Base-by-base conservation (phyloP, 78 protist genomes). In the Pigoraptor vietnamica region DNA sequence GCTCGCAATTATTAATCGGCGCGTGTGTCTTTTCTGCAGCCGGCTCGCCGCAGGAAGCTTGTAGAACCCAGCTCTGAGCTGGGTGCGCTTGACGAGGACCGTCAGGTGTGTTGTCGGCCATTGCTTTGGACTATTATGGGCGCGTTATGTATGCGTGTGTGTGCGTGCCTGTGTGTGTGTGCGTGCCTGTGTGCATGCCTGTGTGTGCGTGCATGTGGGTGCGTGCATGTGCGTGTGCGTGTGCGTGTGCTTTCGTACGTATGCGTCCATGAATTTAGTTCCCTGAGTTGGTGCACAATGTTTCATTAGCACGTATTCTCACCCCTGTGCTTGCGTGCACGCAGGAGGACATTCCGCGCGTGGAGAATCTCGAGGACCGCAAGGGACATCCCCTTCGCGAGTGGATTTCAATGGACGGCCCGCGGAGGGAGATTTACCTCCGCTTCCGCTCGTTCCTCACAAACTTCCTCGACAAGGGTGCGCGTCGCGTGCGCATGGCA, bases 331-430 rank as follows among this genome's bases (percentile, higher is more conserved):
- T n/a, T n/a, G n/a, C n/a, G n/a, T n/a, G 10, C 55, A 2, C 36
- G 40, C 1, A 36, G 1, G 67, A 88, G 38, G 90, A 48, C 67
- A 37, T 79, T 10, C 34, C 87, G 14, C 2, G 2, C 37, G 24
- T 82, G 21, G 87, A 29, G 37, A 92, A 92, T 34, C 90, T 97
- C 39, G 96, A 95, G 33, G 96, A 95, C 24, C 92, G 82, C 86
- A 88, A 93, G 19, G 90, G 90, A 0, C 38, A 40, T 40, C 0
- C 94, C 14, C 87, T 95, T 0, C 93, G 92, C 87, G 96, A 95
- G 87, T 97, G 95, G 95, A 55, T 97, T 2, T 0, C 29, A 56
- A 1, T 81, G 81, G 81, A 91, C 1, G 91, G 40, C 29, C 93
- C 96, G 9, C 86, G 94, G 36, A 48, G 36, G 29, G 97, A 92